These are phyloP conservation scores for Hemileia vastatrix DNA, from an alignment of 1,284 basidiomycete species.

Conservation along the genomic window DNA sequence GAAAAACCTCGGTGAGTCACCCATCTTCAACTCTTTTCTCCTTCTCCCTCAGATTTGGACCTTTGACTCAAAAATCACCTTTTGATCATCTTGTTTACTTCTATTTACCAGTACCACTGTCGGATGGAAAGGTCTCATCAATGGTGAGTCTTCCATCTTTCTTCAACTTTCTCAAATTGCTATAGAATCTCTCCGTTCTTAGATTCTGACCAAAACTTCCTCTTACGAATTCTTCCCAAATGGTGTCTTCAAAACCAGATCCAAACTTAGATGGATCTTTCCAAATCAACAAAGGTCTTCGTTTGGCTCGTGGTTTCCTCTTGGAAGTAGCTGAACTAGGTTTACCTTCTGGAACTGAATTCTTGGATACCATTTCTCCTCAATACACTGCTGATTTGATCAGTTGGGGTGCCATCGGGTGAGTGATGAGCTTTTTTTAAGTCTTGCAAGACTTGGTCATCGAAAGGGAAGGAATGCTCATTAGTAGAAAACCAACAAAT, in stretches of 20 bases:
- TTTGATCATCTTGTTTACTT: too few relatives aligned
- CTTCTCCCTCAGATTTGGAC: neutral
- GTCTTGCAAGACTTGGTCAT: neutral
- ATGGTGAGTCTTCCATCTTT: conserved; percentile 48
- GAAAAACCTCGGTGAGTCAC: too few relatives aligned
- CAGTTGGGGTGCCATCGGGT: conserved; percentile 91
- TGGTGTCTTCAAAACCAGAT: conserved; percentile 43
- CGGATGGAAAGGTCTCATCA: conserved; percentile 98
- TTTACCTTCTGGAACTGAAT: conserved; percentile 45
- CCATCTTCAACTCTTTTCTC: neutral
- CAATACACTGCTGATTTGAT: conserved; percentile 95
- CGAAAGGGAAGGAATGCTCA: neutral
- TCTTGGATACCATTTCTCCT: conserved; percentile 66
- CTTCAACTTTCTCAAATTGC: neutral
- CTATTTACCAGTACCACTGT: conserved; percentile 85
- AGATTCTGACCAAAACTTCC: neutral
- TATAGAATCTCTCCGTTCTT: neutral
- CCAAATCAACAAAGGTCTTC: conserved; percentile 92
- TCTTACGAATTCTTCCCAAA: neutral
- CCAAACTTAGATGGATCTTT: conserved; percentile 70
- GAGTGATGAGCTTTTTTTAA: conserved; percentile 27
- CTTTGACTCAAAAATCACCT: conserved; percentile 50
- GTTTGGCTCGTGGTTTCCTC: conserved; percentile 77
- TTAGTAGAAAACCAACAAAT: neutral
- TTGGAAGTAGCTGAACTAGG: conserved; percentile 51